Conservation (phyloP, 441 rosid species). For the Adansonia gregorii region DNA sequence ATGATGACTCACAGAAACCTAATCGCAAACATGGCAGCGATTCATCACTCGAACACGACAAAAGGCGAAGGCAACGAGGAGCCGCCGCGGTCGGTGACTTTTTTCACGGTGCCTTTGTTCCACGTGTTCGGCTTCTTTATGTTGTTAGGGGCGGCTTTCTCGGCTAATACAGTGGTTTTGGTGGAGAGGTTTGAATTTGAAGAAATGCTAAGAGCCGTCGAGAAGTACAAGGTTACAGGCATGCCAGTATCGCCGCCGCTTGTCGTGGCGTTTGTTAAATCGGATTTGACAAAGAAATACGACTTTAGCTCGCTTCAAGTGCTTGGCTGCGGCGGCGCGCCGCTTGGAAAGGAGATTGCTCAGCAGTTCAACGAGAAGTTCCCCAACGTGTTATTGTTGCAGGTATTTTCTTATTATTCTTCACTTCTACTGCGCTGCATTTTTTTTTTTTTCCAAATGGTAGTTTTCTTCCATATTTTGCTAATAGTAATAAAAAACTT, state of each 20-base stretch:
- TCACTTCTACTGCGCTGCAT: too few relatives aligned
- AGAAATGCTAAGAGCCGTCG: constrained; percentile 62
- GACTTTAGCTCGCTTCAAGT: constrained; percentile 62
- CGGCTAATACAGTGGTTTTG: constrained; percentile 63
- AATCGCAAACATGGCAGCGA: constrained; percentile 53
- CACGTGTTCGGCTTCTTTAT: constrained; percentile 76
- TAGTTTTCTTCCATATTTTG: too few relatives aligned
- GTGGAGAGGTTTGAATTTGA: constrained; percentile 72
- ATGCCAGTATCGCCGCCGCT: constrained; percentile 89
- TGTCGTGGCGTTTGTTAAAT: constrained; percentile 66
- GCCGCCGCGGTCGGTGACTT: constrained; percentile 47
- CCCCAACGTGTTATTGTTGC: constrained; percentile 54
- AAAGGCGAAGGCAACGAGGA: constrained; percentile 28
- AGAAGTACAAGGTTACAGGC: constrained; percentile 57
- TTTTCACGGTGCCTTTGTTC: constrained; percentile 71
- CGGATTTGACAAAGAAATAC: constrained; percentile 61
- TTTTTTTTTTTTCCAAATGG: too few relatives aligned
- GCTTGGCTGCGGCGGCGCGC: constrained; percentile 81
- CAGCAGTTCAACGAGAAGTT: constrained; percentile 66
- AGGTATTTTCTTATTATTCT: constrained; percentile 39
- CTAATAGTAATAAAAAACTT: too few relatives aligned
- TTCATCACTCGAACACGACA: constrained; percentile 25
- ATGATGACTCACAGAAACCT: constrained; percentile 69
- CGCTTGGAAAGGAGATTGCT: constrained; percentile 66
- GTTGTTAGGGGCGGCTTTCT: constrained; percentile 54